A percentile compares a stretch with the other conserved stretches of the same genome.
Conservation (phyloP, 2,329 filamentous ascomycete species). For the Dissoconium aciculare region DNA sequence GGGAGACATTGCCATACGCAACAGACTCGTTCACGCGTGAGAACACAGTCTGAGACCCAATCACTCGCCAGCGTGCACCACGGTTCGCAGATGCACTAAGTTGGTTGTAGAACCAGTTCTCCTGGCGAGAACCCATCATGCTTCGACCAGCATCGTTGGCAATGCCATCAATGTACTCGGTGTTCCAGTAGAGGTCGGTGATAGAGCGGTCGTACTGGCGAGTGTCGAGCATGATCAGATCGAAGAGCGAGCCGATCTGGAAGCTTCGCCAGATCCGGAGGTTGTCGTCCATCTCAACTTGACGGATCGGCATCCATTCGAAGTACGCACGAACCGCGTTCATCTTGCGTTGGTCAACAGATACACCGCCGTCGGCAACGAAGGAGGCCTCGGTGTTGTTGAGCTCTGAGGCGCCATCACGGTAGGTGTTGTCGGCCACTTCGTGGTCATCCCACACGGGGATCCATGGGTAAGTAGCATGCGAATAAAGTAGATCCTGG, state of each 20-base stretch:
- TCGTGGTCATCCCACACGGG: conserved; percentile 49
- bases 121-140: conserved; percentile 58
- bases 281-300: conserved; percentile 54
- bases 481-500: conserved; percentile 40
- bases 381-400: conserved; percentile 57
- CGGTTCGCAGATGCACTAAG: conserved; percentile 35
- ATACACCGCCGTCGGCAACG: conserved; percentile 40
- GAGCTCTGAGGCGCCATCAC: conserved; percentile 44
- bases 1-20: conserved; percentile 30
- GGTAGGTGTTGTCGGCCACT: conserved; percentile 51
- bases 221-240: conserved; percentile 55
- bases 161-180: conserved; percentile 34
- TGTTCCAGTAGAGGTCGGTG: conserved; percentile 35
- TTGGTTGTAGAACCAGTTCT: conserved; percentile 55
- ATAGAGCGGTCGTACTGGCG: conserved; percentile 53
- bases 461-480: conserved; percentile 47
- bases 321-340: conserved; percentile 58
- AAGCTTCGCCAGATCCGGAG: conserved; percentile 55
- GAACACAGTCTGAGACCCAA: conserved; percentile 59
- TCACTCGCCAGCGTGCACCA: conserved; percentile 54
- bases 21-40: conserved; percentile 39
- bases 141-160: conserved; percentile 51
- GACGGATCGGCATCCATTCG: conserved; percentile 42
- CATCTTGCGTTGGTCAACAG: conserved; percentile 58
- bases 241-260: conserved; percentile 49